Percentiles rank a stretch among this genome's conserved stretches.
Evolutionary conservation across 2,329 filamentous ascomycete genomes (phyloP).

Genomic region (Cercospora brassicicola): DNA sequence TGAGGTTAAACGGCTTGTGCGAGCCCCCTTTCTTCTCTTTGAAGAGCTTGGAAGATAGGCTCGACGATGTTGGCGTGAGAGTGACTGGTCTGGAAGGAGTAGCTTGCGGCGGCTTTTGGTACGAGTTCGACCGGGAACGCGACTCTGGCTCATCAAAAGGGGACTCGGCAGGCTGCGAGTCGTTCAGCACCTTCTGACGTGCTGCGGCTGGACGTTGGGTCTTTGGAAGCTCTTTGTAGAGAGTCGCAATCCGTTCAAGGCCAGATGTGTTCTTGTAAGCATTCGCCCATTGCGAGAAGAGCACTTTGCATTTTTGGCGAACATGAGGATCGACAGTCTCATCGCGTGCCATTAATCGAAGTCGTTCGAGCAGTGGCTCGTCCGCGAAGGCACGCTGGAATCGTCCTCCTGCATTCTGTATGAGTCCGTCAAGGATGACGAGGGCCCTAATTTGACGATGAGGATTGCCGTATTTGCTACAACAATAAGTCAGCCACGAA

Average conservation of each 20-base stretch:
- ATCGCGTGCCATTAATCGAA: constrained; percentile 84
- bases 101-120: constrained; percentile 15
- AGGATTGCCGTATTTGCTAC: constrained; percentile 86
- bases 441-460: constrained; percentile 89
- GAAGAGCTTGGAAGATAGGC: constrained; percentile 35
- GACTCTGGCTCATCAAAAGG: constrained; percentile 24
- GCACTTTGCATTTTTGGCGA: constrained; percentile 79
- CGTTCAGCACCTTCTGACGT: constrained; percentile 77
- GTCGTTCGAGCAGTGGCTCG: constrained; percentile 84
- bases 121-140: constrained; percentile 22
- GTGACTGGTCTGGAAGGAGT: constrained; percentile 34
- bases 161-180: constrained; percentile 55
- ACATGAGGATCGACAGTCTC: constrained; percentile 81
- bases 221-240: constrained; percentile 70
- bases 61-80: constrained; percentile 35
- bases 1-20: constrained; percentile 71
- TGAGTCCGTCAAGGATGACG: constrained; percentile 84
- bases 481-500: not conserved
- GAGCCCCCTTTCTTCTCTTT: constrained; percentile 52
- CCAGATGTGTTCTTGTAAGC: constrained; percentile 80
- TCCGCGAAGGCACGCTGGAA: constrained; percentile 89
- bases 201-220: constrained; percentile 66
- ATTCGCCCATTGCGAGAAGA: constrained; percentile 83
- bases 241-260: constrained; percentile 72
- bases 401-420: constrained; percentile 85